Conservation (phyloP, 164 flowering plant genomes). For the Protea cynaroides region DNA sequence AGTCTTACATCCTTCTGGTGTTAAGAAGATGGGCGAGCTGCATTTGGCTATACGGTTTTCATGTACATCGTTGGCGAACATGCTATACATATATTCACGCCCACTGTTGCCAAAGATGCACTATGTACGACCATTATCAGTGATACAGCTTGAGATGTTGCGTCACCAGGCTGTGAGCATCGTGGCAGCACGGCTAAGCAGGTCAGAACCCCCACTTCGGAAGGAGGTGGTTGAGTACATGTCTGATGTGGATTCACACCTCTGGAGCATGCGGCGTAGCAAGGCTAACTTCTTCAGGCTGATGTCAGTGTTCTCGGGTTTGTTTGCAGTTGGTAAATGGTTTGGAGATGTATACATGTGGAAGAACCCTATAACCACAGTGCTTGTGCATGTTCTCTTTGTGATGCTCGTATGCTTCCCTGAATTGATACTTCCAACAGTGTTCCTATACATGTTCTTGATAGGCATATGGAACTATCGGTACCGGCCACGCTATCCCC, state of each 20-base stretch:
- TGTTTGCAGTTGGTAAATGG: conserved; percentile 73
- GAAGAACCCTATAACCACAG: conserved; percentile 83
- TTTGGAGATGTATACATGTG: conserved; percentile 76
- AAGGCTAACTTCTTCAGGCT: conserved; percentile 86
- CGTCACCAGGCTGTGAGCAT: conserved; percentile 82
- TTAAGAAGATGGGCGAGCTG: conserved; percentile 91
- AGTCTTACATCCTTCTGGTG: conserved; percentile 75
- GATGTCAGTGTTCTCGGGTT: conserved; percentile 75
- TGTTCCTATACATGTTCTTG: conserved; percentile 83
- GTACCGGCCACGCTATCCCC: conserved; percentile 80
- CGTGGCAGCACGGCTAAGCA: conserved; percentile 71
- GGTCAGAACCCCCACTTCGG: conserved; percentile 87
- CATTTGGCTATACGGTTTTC: conserved; percentile 88
- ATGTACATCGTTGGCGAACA: conserved; percentile 73
- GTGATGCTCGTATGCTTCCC: conserved; percentile 89
- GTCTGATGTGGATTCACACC: conserved; percentile 87
- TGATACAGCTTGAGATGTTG: conserved; percentile 71
- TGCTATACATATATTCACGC: conserved; percentile 65
- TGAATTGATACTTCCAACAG: conserved; percentile 70
- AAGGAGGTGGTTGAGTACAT: conserved; percentile 94
- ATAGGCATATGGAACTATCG: conserved; percentile 92
- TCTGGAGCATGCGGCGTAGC: conserved; percentile 95
- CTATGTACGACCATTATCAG: conserved; percentile 59
- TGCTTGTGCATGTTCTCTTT: conserved; percentile 72
- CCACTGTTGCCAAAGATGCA: conserved; percentile 91